Evolutionary conservation across 2,329 filamentous ascomycete genomes (phyloP).

Genomic region (Saccharata proteae): DNA sequence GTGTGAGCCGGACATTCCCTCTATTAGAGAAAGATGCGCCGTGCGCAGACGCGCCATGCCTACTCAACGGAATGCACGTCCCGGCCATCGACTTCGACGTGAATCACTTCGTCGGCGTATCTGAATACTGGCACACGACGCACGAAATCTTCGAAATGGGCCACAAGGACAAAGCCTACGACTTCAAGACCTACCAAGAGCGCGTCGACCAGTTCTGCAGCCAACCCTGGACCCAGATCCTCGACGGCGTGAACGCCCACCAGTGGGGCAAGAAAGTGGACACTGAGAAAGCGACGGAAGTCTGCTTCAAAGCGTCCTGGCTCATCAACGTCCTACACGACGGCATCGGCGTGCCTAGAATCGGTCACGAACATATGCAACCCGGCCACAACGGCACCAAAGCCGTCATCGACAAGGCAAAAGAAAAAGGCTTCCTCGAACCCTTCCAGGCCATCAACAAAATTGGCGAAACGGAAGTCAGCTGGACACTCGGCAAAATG

Average conservation of each 20-base stretch:
- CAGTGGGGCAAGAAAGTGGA: constrained; percentile 68
- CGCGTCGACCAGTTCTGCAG: constrained; percentile 77
- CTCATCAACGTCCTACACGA: constrained; percentile 93
- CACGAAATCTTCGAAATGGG: constrained; percentile 80
- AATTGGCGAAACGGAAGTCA: constrained; percentile 82
- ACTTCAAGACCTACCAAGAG: constrained; percentile 79
- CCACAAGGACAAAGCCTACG: constrained; percentile 69
- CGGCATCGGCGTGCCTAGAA: constrained; percentile 81
- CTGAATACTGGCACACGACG: constrained; percentile 97
- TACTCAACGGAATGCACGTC: constrained; percentile 83
- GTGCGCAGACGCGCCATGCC: constrained; percentile 71
- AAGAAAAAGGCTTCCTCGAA: constrained; percentile 64
- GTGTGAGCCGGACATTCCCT: constrained; percentile 68
- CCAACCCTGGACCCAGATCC: constrained; percentile 68
- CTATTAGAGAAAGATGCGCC: constrained; percentile 79
- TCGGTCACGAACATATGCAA: constrained; percentile 58
- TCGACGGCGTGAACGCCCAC: constrained; percentile 49
- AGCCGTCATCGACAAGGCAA: constrained; percentile 53
- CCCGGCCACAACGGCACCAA: constrained; percentile 58
- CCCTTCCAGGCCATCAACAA: constrained; percentile 90
- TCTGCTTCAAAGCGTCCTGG: constrained; percentile 98
- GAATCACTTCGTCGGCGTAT: constrained; percentile 95
- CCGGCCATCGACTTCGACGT: constrained; percentile 94
- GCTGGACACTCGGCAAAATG: constrained; percentile 96
- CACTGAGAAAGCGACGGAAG: constrained; percentile 62